phyloP scores from a whole-genome alignment of 148 eudicot genomes.

The Rhododendron vialii region DNA sequence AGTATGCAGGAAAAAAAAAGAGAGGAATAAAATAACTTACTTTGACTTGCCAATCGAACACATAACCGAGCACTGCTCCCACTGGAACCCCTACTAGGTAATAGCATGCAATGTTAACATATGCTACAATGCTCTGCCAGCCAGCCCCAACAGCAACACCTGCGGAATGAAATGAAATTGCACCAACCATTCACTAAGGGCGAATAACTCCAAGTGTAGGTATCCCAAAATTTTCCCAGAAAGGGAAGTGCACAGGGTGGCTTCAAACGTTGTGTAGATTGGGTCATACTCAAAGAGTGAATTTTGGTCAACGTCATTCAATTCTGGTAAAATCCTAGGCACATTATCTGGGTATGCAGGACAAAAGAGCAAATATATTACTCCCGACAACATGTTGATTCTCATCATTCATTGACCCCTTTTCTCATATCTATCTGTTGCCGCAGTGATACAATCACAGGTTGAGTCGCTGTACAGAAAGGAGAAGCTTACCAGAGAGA shows the following conservation, averaged over 20 bases:
- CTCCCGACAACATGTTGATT: neutral
- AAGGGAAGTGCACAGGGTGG: neutral
- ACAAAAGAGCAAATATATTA: neutral
- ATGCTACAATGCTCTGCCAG: constrained; percentile 41
- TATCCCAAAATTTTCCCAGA: neutral
- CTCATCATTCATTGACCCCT: neutral
- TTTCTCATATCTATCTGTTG: neutral
- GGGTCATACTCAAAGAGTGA: neutral
- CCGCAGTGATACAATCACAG: neutral
- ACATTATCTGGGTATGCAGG: neutral
- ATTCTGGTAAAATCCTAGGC: neutral
- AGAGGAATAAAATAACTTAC: constrained; percentile 13
- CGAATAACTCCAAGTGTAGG: neutral
- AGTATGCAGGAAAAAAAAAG: neutral
- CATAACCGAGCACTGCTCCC: constrained; percentile 45
- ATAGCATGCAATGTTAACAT: constrained; percentile 41
- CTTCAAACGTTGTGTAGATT: neutral
- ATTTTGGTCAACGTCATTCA: neutral
- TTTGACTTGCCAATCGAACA: constrained; percentile 28
- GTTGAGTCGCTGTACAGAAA: neutral
- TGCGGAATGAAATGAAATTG: neutral
- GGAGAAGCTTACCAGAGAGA: constrained; percentile 47
- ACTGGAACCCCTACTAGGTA: constrained; percentile 46
- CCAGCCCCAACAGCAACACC: constrained; percentile 53
- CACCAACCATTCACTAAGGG: neutral